Base-by-base conservation (phyloP, 2,329 filamentous ascomycete genomes). In the Aspergillus sp. region DNA sequence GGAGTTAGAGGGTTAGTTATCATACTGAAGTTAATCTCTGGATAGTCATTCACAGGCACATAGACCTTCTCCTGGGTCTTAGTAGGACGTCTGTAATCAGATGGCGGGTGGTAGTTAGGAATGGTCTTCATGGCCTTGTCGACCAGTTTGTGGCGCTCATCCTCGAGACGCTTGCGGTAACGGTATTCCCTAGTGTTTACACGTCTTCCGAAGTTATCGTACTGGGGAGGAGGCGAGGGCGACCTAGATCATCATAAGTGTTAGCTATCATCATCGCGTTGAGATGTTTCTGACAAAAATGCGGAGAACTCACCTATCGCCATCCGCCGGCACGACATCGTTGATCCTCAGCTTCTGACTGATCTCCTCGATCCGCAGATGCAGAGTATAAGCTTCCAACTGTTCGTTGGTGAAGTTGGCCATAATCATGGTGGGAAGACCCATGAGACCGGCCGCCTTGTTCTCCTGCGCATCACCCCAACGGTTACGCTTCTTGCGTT, bases 1-100 rank as follows among this genome's bases (percentile, higher is more conserved):
- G 83, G 81, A 79, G 83, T 87, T 85, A 84, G 83, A 90, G 89
- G 90, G 89, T 95, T 95, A 95, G 90, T 85, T 90, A 93, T 91
- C 91, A 91, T 96, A 98, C 93, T 98, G 89, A 98, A 98, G 86
- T 98, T 98, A 85, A 98, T 97, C 75, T 98, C 93, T 80, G 93
- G 93, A 73, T 98, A 98, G 75, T 98, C 93, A 83, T 98, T 98
- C 78, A 98, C 93, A 71, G 93, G 93, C 72, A 98, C 93, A 72
- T 98, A 98, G 86, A 98, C 94, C 81, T 98, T 98, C 81, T 98
- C 93, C 76, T 98, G 93, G 69, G 93, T 98, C 86, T 98, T 98
- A 71, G 91, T 97, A 54, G 93, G 93, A 64, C 93, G 88, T 71
- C 93, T 89, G 73, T 98, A 98, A 72, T 98, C 93, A 80, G 91